Base-by-base conservation (phyloP, 768 basidiomycete genomes). In the Melanogaster broomeanus region DNA sequence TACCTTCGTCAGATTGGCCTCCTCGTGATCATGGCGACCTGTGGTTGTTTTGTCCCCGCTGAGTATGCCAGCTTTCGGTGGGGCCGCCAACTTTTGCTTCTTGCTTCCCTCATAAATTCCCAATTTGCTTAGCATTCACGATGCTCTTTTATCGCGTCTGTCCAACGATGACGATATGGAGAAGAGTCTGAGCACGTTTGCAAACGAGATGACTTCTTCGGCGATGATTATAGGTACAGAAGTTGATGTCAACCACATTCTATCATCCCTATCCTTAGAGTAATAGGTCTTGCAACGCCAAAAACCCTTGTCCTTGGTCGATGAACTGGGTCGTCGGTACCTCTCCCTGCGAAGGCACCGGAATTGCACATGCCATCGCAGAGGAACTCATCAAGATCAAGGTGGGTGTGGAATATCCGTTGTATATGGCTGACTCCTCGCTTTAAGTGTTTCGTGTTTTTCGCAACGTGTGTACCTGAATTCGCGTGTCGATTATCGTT, bases 111-210 rank as follows among this genome's bases (percentile, higher is more conserved):
- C 8, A 18, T 52, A 16, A 37, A 21, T 9, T n/a, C 13, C 43
- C 21, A 8, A 19, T 33, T 18, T 53, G 24, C 25, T 4, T 44
- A 92, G 89, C 25, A 77, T 93, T 3, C 88, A 95, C 53, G 92
- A 96, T 55, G 79, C 86, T 0, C 76, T 98, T 5, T 77, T 98
- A 22, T 88, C 86, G 1, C 83, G 96, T 2, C 74, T 99, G 16
- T 96, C 93, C 1, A 98, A 98, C 59, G 94, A 98, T 57, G 94
- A 98, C 61, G 87, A 93, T 59, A 79, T 94, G 63, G 93, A 96
- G 68, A 88, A 84, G 62, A 89, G 80, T 39, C 68, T 98, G 22
- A 97, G 94, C 58, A 98, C 97, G 0, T 99, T 99, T 70, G 93
- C 93, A 2, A 87, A 83, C 56, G 96, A 99, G 71, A 98, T 99